Percentiles rank a stretch among this genome's conserved stretches.
Evolutionary conservation across 2,329 filamentous ascomycete genomes (phyloP).

Genomic region (Fusarium nurragi): DNA sequence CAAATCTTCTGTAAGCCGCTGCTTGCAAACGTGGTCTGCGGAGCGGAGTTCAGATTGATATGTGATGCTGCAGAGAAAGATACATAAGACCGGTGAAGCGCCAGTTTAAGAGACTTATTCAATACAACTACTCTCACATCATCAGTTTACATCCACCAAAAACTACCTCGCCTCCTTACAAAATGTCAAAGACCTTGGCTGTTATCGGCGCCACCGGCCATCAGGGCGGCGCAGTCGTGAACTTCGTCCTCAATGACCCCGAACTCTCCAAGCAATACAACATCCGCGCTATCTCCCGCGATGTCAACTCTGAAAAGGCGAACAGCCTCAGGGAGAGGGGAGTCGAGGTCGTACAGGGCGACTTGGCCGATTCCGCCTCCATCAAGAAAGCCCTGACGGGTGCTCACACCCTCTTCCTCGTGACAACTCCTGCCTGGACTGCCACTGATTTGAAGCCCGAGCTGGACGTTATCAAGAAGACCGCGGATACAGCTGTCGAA

Average conservation of each 20-base stretch:
- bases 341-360: conserved; percentile 52
- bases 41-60: neutral
- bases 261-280: conserved; percentile 56
- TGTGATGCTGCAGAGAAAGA: neutral
- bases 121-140: neutral
- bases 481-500: conserved; percentile 53
- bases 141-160: neutral
- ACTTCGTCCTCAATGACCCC: conserved; percentile 55
- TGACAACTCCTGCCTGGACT: conserved; percentile 57
- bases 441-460: conserved; percentile 46
- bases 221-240: conserved; percentile 60
- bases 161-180: neutral
- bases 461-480: conserved; percentile 51
- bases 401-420: conserved; percentile 59
- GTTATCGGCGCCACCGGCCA: conserved; percentile 64
- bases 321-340: conserved; percentile 43
- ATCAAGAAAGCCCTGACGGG: conserved; percentile 54
- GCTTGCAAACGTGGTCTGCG: too few species aligned
- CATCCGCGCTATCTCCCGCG: conserved; percentile 62
- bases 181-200: conserved; percentile 51
- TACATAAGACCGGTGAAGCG: neutral
- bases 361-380: conserved; percentile 52
- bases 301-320: conserved; percentile 49
- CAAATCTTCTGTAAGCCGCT: too few species aligned
- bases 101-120: neutral